A percentile compares a stretch with the other conserved stretches of the same genome.
Evolutionary conservation across 1,284 basidiomycete genomes (phyloP).

Genomic region (Papiliotrema terrestris): DNA sequence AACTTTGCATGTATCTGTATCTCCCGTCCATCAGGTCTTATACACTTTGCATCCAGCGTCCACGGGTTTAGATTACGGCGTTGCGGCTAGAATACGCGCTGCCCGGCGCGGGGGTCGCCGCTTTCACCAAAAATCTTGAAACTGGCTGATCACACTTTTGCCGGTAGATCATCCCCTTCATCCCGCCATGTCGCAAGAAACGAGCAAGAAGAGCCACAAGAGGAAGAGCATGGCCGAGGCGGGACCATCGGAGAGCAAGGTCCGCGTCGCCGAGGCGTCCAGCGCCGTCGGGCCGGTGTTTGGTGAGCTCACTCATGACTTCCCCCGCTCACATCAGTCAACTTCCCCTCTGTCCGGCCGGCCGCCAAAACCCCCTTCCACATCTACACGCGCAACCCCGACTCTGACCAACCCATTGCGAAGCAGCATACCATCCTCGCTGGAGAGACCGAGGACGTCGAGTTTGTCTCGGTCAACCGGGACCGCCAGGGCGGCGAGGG

Average conservation of each 20-base stretch:
- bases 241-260: not conserved
- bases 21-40: not conserved
- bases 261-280: constrained; percentile 2
- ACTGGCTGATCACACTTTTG: too few relatives aligned
- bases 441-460: constrained; percentile 66
- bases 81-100: not conserved
- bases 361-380: constrained; percentile 62
- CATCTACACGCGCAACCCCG: constrained; percentile 57
- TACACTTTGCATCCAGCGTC: too few relatives aligned
- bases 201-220: constrained; percentile 5
- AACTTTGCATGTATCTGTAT: not conserved
- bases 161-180: not conserved
- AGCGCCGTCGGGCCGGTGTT: constrained; percentile 4
- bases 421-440: constrained; percentile 59
- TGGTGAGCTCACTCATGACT: not conserved
- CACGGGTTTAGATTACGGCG: too few relatives aligned
- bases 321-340: constrained; percentile 53
- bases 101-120: not conserved
- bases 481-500: constrained; percentile 52
- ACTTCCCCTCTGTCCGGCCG: constrained; percentile 67
- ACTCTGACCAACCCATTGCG: constrained; percentile 46
- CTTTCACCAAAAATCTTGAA: not conserved
- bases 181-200: not conserved
- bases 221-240: constrained; percentile 2
- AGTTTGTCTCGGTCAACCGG: constrained; percentile 57